A percentile compares a stretch with the other conserved stretches of the same genome.
Conservation (phyloP, 495 filamentous ascomycete species). For the Aspergillus coremiiformis region DNA sequence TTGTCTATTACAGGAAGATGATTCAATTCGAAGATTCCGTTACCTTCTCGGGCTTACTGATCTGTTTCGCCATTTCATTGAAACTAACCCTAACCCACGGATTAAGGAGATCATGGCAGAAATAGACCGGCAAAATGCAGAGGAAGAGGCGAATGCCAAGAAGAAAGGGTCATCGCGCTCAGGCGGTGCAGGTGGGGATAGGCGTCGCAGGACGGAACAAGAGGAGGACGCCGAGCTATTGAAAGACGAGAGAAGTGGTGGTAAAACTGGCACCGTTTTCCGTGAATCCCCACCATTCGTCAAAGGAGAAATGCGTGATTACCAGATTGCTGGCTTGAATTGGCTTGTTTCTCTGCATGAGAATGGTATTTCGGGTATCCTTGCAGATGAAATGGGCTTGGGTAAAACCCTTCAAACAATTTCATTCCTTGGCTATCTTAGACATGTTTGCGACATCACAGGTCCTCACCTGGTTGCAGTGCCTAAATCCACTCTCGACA, state of each 20-base stretch:
- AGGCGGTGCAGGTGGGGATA: conserved; percentile 74
- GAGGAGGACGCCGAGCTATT: conserved; percentile 96
- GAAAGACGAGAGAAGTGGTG: conserved; percentile 81
- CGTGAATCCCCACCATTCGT: conserved; percentile 86
- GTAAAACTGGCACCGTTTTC: conserved; percentile 80
- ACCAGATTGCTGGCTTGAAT: conserved; percentile 89
- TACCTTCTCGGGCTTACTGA: conserved; percentile 95
- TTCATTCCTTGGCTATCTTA: conserved; percentile 87
- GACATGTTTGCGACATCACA: conserved; percentile 76
- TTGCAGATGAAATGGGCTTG: conserved; percentile 96
- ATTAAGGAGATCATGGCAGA: conserved; percentile 88
- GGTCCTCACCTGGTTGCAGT: conserved; percentile 94
- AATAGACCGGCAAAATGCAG: conserved; percentile 86
- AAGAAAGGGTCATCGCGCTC: conserved; percentile 69
- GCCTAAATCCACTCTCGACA: conserved; percentile 96
- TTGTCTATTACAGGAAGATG: conserved; percentile 64
- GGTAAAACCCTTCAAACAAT: conserved; percentile 92
- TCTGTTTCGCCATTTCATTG: conserved; percentile 98
- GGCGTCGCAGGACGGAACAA: conserved; percentile 84
- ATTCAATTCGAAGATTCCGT: conserved; percentile 88
- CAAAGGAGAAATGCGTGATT: conserved; percentile 85
- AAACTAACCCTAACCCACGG: conserved; percentile 86
- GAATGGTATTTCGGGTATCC: conserved; percentile 95
- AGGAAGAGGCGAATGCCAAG: conserved; percentile 58
- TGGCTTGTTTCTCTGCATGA: conserved; percentile 98